Conservation (phyloP, 768 basidiomycete genomes). For the Lanmaoa pseudosensibilis region DNA sequence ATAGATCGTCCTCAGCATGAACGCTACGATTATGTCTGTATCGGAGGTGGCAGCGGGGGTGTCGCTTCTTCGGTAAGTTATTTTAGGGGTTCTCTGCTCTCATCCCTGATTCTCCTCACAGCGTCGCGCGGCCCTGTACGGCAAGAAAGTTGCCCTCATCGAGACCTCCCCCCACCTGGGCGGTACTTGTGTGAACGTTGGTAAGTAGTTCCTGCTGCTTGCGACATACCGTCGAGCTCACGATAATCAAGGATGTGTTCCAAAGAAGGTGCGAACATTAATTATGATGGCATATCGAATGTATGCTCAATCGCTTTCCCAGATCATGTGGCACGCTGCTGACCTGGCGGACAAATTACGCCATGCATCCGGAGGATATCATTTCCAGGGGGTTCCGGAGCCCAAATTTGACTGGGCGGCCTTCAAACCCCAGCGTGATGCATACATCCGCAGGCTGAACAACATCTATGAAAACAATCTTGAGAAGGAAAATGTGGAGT, state of each 20-base stretch:
- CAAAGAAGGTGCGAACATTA: constrained; percentile 72
- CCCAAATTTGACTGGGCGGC: constrained; percentile 84
- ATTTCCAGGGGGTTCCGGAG: constrained; percentile 58
- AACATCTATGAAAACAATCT: constrained; percentile 91
- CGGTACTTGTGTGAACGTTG: constrained; percentile 98
- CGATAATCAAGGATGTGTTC: constrained; percentile 75
- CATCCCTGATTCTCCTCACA: constrained; percentile 29
- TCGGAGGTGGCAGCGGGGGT: constrained; percentile 94
- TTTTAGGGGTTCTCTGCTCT: background rate
- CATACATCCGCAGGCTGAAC: constrained; percentile 88
- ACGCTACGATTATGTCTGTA: constrained; percentile 81
- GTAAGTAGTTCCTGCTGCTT: constrained; percentile 43
- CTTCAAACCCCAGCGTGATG: constrained; percentile 94
- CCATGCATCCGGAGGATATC: constrained; percentile 72
- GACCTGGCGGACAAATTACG: constrained; percentile 84
- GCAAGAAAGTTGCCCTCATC: constrained; percentile 89
- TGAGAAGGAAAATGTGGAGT: constrained; percentile 82
- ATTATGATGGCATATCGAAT: background rate
- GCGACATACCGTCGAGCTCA: constrained; percentile 2
- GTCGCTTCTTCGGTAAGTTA: constrained; percentile 76
- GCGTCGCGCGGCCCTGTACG: constrained; percentile 90
- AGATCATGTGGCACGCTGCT: constrained; percentile 99
- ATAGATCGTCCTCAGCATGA: constrained; percentile 60
- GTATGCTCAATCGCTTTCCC: background rate
- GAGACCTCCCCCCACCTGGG: constrained; percentile 76